phyloP scores from a whole-genome alignment of 805 yeast genomes.

The Starmerella sp. region DNA sequence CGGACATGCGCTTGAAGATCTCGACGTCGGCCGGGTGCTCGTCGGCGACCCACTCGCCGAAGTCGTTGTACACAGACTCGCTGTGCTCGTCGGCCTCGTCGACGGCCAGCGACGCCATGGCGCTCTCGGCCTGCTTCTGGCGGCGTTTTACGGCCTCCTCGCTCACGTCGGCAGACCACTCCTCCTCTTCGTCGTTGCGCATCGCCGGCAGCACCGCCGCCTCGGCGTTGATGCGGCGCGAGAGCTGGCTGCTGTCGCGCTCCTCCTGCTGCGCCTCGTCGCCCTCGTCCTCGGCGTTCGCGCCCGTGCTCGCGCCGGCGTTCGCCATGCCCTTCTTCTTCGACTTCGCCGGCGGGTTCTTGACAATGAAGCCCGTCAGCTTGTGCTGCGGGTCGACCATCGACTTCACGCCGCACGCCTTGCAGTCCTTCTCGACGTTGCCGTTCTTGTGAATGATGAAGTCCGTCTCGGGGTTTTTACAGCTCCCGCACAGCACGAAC shows the following conservation, averaged over 20 bases:
- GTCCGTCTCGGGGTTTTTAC: slow-evolving; percentile 97
- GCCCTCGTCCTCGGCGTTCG: slow-evolving; percentile 20
- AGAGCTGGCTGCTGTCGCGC: slow-evolving; percentile 59
- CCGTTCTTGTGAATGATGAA: slow-evolving; percentile 67
- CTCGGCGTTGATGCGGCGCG: slow-evolving; percentile 72
- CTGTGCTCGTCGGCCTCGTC: slow-evolving; percentile 34
- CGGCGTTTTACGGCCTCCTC: slow-evolving; percentile 92
- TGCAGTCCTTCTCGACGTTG: slow-evolving; percentile 78
- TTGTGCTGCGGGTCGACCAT: slow-evolving; percentile 76
- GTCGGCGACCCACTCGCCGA: slow-evolving; percentile 80
- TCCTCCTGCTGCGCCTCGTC: slow-evolving; percentile 32
- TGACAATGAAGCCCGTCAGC: slow-evolving; percentile 72
- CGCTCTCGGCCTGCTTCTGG: slow-evolving; percentile 68
- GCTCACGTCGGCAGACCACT: slow-evolving; percentile 95
- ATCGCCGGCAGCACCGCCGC: slow-evolving; percentile 58
- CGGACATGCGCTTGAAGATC: slow-evolving; percentile 78
- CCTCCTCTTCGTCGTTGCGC: slow-evolving; percentile 64
- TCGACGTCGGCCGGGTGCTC: slow-evolving; percentile 77
- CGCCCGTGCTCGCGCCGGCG: slow-evolving; percentile 37
- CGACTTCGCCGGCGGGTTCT: slow-evolving; percentile 61
- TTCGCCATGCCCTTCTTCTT: slow-evolving; percentile 74
- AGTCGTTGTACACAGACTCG: slow-evolving; percentile 46
- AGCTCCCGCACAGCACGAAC: slow-evolving; percentile 85
- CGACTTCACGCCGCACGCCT: slow-evolving; percentile 92
- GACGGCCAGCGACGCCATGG: slow-evolving; percentile 28